Base-by-base conservation (phyloP, 108 stramenopile genomes). In the Thalassiosira profunda region DNA sequence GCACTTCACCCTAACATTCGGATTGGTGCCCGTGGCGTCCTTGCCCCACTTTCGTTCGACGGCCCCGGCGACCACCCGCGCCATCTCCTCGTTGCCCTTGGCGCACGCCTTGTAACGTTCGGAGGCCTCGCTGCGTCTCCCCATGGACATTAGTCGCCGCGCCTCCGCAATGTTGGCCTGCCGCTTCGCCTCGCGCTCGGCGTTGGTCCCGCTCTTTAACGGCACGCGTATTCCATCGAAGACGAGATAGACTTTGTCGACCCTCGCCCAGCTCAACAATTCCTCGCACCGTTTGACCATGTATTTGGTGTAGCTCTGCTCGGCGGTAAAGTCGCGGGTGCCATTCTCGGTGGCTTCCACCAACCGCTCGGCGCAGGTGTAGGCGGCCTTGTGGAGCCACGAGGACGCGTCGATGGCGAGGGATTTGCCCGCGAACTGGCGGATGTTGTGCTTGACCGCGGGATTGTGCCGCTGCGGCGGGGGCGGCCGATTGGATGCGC, bases 211-310 rank as follows among this genome's bases (percentile, higher is more conserved):
- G 6, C 72, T 69, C 70, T 96, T 96, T 31, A 96, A 66, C 4
- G 94, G 94, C 46, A 88, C 89, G 20, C 94, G 84, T 11, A 77
- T 56, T 15, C 94, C 94, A 51, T 96, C 94, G 71, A 96, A 88
- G 5, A 96, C 94, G 14, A 96, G 60, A 47, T 84, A 85, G 15
- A 96, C 58, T 8, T 54, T 60, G 33, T 35, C 23, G 24, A 93
- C 81, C 12, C 69, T 65, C 17, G 78, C 86, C 26, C 37, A 17
- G 2, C 33, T 29, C 2, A 95, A 63, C 28, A 96, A 61, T 49
- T 89, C 91, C 36, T 77, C 12, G 54, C 91, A 92, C 31, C 94
- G 82, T 12, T 57, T 51, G 3, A 72, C 63, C 46, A 96, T 76
- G 72, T 93, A 96, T 12, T 56, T 24, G 31, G 80, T 61, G 34